These are phyloP conservation scores for Datisca glomerata DNA, from an alignment of 306 rosid species.

Conservation along the genomic window DNA sequence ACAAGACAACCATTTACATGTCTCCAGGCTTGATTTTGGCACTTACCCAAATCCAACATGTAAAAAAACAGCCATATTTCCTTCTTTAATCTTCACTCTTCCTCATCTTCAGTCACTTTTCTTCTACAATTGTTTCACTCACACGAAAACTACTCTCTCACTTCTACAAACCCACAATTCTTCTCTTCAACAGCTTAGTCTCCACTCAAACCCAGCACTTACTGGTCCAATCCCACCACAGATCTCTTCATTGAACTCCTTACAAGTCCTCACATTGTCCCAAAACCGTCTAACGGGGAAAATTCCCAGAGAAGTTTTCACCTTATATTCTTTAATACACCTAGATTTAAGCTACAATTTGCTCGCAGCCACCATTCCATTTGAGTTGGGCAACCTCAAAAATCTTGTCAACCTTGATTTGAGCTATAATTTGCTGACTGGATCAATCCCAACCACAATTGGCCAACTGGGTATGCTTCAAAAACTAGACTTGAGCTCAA, in stretches of 20 bases:
- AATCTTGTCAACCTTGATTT: slow-evolving; percentile 35
- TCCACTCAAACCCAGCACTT: slow-evolving; percentile 32
- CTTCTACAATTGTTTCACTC: slow-evolving; percentile 36
- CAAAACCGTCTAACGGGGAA: slow-evolving; percentile 24
- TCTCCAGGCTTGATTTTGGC: slow-evolving; percentile 42
- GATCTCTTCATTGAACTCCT: slow-evolving; percentile 25
- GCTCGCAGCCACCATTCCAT: slow-evolving; percentile 26
- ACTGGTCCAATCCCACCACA: slow-evolving; percentile 31
- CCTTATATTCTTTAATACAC: slow-evolving; percentile 23
- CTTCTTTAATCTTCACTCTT: slow-evolving; percentile 23
- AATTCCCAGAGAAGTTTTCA: slow-evolving; percentile 23
- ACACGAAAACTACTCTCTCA: slow-evolving; percentile 19
- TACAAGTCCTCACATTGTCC: slow-evolving; percentile 40
- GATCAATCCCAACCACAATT: slow-evolving; percentile 32
- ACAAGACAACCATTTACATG: slow-evolving; percentile 12
- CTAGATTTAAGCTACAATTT: slow-evolving; percentile 39
- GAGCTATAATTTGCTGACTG: slow-evolving; percentile 33
- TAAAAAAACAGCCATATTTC: slow-evolving; percentile 23
- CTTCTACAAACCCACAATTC: slow-evolving; percentile 10
- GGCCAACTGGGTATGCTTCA: slow-evolving; percentile 32
- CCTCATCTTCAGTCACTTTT: slow-evolving; percentile 35
- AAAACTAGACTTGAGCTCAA: slow-evolving; percentile 40
- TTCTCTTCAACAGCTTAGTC: slow-evolving; percentile 33
- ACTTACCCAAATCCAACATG: slow-evolving; percentile 33
- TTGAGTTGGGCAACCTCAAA: slow-evolving; percentile 25